Conservation (phyloP, 2,329 filamentous ascomycete genomes). For the Claviceps sp. region DNA sequence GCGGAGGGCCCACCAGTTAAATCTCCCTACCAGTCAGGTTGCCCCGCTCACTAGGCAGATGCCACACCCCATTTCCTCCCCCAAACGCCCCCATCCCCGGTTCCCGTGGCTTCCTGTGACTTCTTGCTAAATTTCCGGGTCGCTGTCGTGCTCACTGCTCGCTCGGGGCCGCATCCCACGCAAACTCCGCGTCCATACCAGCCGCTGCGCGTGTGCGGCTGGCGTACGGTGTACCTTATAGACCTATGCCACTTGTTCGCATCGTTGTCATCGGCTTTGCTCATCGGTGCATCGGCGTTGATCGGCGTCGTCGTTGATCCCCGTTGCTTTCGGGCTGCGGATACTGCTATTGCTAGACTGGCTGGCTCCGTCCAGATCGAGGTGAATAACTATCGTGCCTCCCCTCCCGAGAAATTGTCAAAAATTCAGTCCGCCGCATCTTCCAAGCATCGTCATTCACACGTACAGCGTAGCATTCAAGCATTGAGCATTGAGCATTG, state of each 20-base stretch:
- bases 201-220: no score
- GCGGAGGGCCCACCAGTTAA: no score
- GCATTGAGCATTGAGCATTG: no score
- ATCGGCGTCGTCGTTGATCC: slow-evolving; percentile 7
- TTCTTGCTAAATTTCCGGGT: slow-evolving; percentile 3
- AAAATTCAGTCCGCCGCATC: no score
- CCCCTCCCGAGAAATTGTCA: background rate
- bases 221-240: no score
- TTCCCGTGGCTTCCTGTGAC: no score
- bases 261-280: slow-evolving; percentile 8
- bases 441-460: no score
- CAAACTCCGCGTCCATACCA: slow-evolving; percentile 16
- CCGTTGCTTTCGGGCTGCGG: background rate
- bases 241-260: no score
- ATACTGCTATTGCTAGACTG: background rate
- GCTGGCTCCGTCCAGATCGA: slow-evolving; percentile 7
- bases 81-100: slow-evolving; percentile 6
- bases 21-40: no score
- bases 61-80: background rate
- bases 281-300: slow-evolving; percentile 7
- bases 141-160: slow-evolving; percentile 13
- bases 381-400: slow-evolving; percentile 4
- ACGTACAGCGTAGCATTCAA: no score
- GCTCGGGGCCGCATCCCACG: slow-evolving; percentile 18
- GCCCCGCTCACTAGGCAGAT: no score